Conservation (phyloP, 331 rosid species). For the Telfairia occidentalis region DNA sequence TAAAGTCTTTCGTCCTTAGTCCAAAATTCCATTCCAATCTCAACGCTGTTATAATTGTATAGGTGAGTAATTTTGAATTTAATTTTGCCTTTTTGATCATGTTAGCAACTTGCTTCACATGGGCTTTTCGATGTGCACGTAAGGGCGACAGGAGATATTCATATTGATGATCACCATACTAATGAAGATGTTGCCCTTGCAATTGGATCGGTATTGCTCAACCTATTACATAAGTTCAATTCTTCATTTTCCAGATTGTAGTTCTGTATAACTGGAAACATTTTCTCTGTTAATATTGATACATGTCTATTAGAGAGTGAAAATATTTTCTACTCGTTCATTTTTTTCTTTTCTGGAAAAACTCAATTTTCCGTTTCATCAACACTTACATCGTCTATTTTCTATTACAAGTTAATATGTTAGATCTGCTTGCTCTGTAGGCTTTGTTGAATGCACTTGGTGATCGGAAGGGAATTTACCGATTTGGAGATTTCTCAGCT, state of each 20-base stretch:
- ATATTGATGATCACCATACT: slow-evolving; percentile 93
- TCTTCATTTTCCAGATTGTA: background rate
- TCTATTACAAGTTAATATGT: background rate
- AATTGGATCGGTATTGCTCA: slow-evolving; percentile 67
- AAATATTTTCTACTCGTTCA: background rate
- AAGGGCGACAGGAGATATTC: slow-evolving; percentile 75
- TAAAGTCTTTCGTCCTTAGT: background rate
- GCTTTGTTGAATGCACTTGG: slow-evolving; percentile 84
- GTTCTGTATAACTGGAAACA: background rate
- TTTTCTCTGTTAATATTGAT: background rate
- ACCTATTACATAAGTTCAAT: background rate
- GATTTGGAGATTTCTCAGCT: slow-evolving; percentile 92
- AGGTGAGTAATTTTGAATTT: background rate
- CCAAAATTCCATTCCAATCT: background rate
- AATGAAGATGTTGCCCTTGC: slow-evolving; percentile 97
- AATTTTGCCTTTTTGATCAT: slow-evolving; percentile 16
- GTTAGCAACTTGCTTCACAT: slow-evolving; percentile 95
- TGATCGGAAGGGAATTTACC: slow-evolving; percentile 83
- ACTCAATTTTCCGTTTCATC: background rate
- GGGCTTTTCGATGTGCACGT: slow-evolving; percentile 82
- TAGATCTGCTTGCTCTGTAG: slow-evolving; percentile 31
- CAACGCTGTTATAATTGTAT: background rate
- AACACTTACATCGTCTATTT: too few species aligned
- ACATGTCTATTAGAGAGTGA: background rate
- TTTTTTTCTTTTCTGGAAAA: background rate